These are phyloP conservation scores for Blumeria hordei DNA, from an alignment of 2,329 filamentous ascomycete genomes.

Conservation along the genomic window DNA sequence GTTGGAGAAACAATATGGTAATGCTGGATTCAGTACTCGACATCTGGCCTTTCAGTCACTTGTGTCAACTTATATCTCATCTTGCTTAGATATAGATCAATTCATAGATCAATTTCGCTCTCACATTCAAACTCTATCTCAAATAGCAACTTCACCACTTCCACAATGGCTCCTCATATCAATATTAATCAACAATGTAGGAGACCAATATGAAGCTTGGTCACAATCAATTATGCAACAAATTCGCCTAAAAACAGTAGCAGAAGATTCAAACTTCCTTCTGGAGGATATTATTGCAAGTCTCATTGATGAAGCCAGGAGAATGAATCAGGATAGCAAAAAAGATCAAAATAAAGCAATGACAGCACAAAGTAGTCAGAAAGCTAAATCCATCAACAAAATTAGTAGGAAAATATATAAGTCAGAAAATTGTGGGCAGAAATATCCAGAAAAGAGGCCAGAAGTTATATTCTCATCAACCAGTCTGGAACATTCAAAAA, in stretches of 20 bases:
- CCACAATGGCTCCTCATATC: background rate
- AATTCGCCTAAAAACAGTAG: background rate
- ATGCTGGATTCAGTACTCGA: background rate
- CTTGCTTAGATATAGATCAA: background rate
- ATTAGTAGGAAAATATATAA: too few species aligned
- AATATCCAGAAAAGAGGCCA: too few species aligned
- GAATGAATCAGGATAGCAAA: too few species aligned
- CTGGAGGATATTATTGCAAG: background rate
- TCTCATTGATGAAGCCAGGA: background rate
- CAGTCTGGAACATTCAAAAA: too few species aligned
- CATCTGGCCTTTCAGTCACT: background rate
- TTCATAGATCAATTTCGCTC: background rate
- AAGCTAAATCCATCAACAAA: too few species aligned
- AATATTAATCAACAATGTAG: background rate
- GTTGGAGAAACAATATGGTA: background rate
- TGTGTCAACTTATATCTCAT: background rate
- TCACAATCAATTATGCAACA: background rate
- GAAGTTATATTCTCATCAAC: too few species aligned
- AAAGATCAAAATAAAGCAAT: too few species aligned
- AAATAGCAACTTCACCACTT: background rate
- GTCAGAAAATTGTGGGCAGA: too few species aligned
- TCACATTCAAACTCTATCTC: background rate
- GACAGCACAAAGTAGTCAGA: too few species aligned
- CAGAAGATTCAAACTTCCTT: background rate
- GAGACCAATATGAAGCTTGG: background rate